phyloP scores from a whole-genome alignment of 306 rosid species.

The Ceratonia siliqua region DNA sequence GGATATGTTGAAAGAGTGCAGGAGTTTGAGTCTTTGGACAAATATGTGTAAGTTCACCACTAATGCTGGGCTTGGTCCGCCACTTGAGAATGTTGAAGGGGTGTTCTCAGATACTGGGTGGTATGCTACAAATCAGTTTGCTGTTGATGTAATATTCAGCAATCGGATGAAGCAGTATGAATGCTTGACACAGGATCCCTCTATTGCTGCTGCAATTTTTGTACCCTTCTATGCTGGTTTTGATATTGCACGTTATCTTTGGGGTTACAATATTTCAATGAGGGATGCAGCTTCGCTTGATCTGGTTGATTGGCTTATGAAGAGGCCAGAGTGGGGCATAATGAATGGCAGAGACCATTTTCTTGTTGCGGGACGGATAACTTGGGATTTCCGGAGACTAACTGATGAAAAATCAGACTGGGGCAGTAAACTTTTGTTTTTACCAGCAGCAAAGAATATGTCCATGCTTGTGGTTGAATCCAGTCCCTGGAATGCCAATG shows the following conservation, averaged over 20 bases:
- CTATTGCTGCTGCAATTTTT: constrained; percentile 86
- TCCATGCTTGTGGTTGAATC: constrained; percentile 99
- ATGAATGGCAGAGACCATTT: constrained; percentile 96
- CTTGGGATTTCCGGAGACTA: constrained; percentile 94
- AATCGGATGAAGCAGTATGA: constrained; percentile 97
- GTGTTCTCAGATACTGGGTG: constrained; percentile 83
- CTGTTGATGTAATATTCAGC: constrained; percentile 86
- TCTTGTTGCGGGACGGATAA: constrained; percentile 94
- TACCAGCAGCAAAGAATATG: constrained; percentile 95
- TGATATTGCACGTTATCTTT: constrained; percentile 86
- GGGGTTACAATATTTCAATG: constrained; percentile 80
- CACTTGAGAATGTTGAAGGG: constrained; percentile 90
- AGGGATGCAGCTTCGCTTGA: constrained; percentile 95
- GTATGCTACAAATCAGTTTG: constrained; percentile 97
- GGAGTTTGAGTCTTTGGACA: constrained; percentile 85
- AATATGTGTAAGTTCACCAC: constrained; percentile 95
- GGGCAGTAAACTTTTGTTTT: constrained; percentile 94
- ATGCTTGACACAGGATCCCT: constrained; percentile 83
- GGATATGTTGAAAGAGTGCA: constrained; percentile 89
- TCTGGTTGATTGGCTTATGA: constrained; percentile 86
- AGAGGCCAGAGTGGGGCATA: constrained; percentile 88
- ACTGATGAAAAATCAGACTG: constrained; percentile 72
- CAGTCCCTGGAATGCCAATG: constrained; percentile 99
- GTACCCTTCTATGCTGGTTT: constrained; percentile 98
- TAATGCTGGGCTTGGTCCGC: constrained; percentile 97